Conservation (phyloP, 176 grass and related monocot genomes). For the Leersia perrieri region DNA sequence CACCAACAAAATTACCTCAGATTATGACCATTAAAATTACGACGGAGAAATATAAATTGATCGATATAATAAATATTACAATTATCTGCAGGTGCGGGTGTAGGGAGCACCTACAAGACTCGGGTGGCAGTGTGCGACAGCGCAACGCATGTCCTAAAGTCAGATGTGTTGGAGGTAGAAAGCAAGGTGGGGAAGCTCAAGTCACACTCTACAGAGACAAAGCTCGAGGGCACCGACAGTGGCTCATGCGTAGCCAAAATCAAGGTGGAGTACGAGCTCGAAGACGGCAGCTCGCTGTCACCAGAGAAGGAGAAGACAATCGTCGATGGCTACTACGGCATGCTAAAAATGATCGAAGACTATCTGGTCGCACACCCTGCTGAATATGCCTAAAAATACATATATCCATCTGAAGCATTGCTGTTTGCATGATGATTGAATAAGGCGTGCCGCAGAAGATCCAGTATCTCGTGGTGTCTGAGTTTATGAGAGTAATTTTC, state of each 20-base stretch:
- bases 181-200: conserved; percentile 20
- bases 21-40: too few species aligned
- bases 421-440: not conserved
- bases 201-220: not conserved
- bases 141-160: not conserved
- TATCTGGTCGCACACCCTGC: conserved; percentile 46
- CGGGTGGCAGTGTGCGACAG: not conserved
- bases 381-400: not conserved
- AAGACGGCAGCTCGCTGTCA: not conserved
- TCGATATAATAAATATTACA: too few species aligned
- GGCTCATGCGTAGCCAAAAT: conserved; percentile 25
- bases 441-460: not conserved
- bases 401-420: not conserved
- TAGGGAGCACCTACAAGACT: not conserved
- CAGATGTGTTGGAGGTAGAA: conserved; percentile 13
- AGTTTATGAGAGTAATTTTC: not conserved
- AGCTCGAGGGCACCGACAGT: conserved; percentile 18
- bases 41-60: too few species aligned
- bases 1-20: too few species aligned
- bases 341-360: conserved; percentile 29
- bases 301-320: conserved; percentile 14
- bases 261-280: conserved; percentile 36
- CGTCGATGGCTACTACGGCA: not conserved
- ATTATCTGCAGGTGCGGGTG: not conserved
- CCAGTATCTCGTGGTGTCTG: not conserved